A percentile compares a stretch with the other conserved stretches of the same genome.
These are phyloP conservation scores for Fusarium metavorans DNA, from an alignment of 2,329 filamentous ascomycete genomes.

Conservation along the genomic window DNA sequence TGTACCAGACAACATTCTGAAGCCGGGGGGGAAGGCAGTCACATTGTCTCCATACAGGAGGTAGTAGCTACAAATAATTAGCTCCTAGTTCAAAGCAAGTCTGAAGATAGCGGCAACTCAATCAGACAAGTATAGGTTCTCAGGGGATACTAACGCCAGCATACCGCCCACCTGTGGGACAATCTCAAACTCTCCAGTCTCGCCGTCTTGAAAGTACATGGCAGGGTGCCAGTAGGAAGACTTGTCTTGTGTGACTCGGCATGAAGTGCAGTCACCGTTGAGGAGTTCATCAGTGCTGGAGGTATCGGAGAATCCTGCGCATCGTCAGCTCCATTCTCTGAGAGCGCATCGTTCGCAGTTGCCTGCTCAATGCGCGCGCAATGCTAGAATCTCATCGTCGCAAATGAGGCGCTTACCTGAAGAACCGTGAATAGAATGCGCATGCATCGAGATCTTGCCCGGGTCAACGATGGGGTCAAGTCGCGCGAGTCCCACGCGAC, in stretches of 20 bases:
- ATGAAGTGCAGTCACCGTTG: slow-evolving; percentile 80
- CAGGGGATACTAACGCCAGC: slow-evolving; percentile 75
- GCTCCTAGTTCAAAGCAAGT: not conserved
- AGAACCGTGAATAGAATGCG: slow-evolving; percentile 81
- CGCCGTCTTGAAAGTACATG: slow-evolving; percentile 78
- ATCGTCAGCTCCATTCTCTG: slow-evolving; percentile 29
- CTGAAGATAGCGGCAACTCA: not conserved
- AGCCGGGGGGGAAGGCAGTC: slow-evolving; percentile 79
- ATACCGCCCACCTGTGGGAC: slow-evolving; percentile 84
- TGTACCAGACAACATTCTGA: slow-evolving; percentile 86
- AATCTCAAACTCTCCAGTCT: slow-evolving; percentile 73
- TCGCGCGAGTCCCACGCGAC: slow-evolving; percentile 75
- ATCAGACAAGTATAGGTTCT: not conserved
- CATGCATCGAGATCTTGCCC: slow-evolving; percentile 71
- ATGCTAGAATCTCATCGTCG: not conserved
- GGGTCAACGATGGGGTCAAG: slow-evolving; percentile 82
- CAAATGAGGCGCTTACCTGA: slow-evolving; percentile 69
- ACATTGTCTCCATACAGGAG: slow-evolving; percentile 76
- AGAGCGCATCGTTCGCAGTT: not conserved
- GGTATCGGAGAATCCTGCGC: slow-evolving; percentile 72
- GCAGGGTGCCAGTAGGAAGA: slow-evolving; percentile 90
- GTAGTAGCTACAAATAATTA: slow-evolving; percentile 75
- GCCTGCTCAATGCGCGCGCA: not conserved
- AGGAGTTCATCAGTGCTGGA: slow-evolving; percentile 69
- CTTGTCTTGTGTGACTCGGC: slow-evolving; percentile 81